Evolutionary conservation across 768 basidiomycete species (phyloP), one percentile per base, ranked within the genome.

Genomic region (Basidioascus undulatus): DNA sequence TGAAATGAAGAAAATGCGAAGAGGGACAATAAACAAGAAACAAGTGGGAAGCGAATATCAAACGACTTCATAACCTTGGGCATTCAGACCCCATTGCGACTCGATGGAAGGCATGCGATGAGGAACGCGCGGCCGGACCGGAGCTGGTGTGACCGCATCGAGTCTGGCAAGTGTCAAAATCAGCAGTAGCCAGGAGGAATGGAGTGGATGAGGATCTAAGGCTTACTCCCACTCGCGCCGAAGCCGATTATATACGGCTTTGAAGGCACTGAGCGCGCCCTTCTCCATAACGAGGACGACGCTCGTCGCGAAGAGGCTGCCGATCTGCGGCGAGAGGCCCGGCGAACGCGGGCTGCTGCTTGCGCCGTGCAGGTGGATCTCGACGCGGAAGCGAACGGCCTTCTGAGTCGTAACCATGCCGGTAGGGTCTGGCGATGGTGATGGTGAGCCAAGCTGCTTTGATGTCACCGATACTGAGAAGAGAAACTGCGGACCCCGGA

Each of bases 211-310:
- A n/a, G n/a, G n/a, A n/a, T n/a, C n/a, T n/a, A n/a, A n/a, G n/a
- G n/a, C 51, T 34, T 42, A 60, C 56, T 69, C 69, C 86, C 83
- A 92, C 18, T 71, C 66, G 24, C 65, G 61, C 45, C 66, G 63
- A 42, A 92, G 55, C 32, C 71, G 65, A 44, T 64, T 69, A 54
- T 69, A 79, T 23, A 83, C 62, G 38, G 69, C 65, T 57, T 73
- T 77, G 62, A 92, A 82, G 23, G 69, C 74, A 19, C 80, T 79
- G 32, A 71, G 62, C 15, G 84, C 75, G 4, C 89, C 89, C 56
- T 74, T 84, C 62, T 92, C 86, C 48, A 80, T 74, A 12, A 79
- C 64, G 38, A 89, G 54, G 15, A 67, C 62, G 48, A 89, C 57
- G 28, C 64, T 62, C 11, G 76, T 70, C 44, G 65, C 61, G 59